Base-by-base conservation (phyloP, 495 filamentous ascomycete genomes). In the Sphaerosporella brunnea region DNA sequence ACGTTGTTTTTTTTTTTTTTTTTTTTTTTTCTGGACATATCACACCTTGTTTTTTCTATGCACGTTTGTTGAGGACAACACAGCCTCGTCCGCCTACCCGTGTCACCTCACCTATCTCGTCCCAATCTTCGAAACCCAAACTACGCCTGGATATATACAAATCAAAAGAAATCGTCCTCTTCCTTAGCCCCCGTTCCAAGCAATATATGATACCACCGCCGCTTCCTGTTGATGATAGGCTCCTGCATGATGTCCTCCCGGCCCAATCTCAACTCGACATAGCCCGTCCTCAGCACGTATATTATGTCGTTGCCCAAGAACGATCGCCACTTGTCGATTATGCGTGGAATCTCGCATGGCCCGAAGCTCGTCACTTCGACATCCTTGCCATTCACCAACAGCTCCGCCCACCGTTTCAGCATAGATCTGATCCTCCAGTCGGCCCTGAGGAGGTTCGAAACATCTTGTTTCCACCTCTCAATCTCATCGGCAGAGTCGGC, bases 301-400 rank as follows among this genome's bases (percentile, higher is more conserved):
- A 25, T 23, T 7, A 64, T 26, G n/a, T 25, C 37, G 9, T 36
- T 19, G 1, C 50, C 55, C 23, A 64, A 38, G 45, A 64, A 65
- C 15, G 35, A 38, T 5, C 45, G 36, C 60, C 62, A 62, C 15
- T 42, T 52, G n/a, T 50, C 50, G 15, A 65, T 25, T 10, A 60
- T 47, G 11, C 55, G 43, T 2, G 62, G 62, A 2, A 65, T 43
- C 11, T 50, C 25, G 23, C 28, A 39, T 16, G 50, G 50, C 26
- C 52, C 45, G 45, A 54, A 44, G 15, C 45, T 49, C 4, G 34
- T 54, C 47, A 56, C 45, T 1, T 44, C 51, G 15, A 20, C 10
- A 23, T 51, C 48, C 9, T 58, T 59, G 3, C 50, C 50, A 8
- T 50, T 26, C 40, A 60, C 55, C 36, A 63, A 34, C 8, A 57